Evolutionary conservation across 139 green algal genomes (phyloP).

Genomic region (Mesotaenium endlicherianum): DNA sequence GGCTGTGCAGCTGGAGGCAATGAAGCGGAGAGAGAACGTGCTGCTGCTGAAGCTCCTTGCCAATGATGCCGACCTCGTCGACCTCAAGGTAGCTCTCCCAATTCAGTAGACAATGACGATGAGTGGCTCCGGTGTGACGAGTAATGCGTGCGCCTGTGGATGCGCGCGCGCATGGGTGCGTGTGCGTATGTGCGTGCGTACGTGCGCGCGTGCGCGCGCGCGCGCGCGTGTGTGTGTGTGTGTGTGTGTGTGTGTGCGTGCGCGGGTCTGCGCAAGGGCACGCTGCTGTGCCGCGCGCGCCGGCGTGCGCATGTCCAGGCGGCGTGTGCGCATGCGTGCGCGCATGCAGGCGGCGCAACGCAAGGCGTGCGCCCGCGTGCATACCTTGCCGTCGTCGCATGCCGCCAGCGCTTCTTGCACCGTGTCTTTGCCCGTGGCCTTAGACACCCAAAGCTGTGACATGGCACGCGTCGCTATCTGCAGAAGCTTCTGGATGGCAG

Average conservation of each 20-base stretch:
- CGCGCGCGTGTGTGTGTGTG: too few relatives aligned
- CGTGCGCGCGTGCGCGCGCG: too few relatives aligned
- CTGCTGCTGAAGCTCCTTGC: slow-evolving; percentile 10
- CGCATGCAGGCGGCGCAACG: neutral
- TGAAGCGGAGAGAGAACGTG: slow-evolving; percentile 26
- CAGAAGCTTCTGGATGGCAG: too few relatives aligned
- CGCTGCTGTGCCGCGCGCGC: neutral
- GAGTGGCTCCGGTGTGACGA: neutral
- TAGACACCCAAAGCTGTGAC: too few relatives aligned
- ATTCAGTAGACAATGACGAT: neutral
- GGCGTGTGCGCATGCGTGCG: too few relatives aligned
- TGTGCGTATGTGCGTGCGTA: neutral
- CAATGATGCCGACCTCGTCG: slow-evolving; percentile 17
- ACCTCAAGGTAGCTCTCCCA: slow-evolving; percentile 9
- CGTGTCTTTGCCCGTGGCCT: too few relatives aligned
- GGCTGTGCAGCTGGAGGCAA: neutral
- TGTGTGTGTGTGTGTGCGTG: too few relatives aligned
- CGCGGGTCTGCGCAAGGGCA: neutral
- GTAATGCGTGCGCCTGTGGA: neutral
- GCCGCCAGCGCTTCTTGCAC: neutral
- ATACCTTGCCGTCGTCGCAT: neutral
- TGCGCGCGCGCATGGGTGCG: neutral
- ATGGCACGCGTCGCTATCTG: too few relatives aligned
- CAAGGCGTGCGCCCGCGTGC: neutral
- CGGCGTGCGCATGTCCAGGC: too few relatives aligned